Evolutionary conservation across 2,329 filamentous ascomycete genomes (phyloP).

Genomic region (Fusarium palustre): DNA sequence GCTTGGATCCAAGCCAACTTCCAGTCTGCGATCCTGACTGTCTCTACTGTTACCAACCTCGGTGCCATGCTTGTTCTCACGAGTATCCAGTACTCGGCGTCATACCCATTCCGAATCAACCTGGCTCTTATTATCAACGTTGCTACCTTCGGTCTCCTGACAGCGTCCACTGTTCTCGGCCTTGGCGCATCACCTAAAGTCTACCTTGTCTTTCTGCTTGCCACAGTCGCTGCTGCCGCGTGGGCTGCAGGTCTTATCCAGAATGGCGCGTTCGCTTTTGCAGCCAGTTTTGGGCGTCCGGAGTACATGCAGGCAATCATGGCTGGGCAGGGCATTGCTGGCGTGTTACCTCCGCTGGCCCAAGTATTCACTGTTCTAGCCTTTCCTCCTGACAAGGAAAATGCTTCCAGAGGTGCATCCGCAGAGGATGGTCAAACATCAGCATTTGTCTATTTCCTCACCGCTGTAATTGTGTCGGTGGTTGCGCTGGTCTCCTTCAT

Average conservation of each 20-base stretch:
- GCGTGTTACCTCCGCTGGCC: conserved; percentile 87
- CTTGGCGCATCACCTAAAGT: conserved; percentile 68
- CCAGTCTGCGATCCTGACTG: conserved; percentile 88
- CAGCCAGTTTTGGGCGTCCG: conserved; percentile 82
- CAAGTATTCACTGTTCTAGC: conserved; percentile 86
- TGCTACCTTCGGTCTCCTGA: conserved; percentile 80
- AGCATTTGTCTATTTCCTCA: conserved; percentile 91
- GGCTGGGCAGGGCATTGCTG: conserved; percentile 91
- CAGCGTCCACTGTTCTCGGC: conserved; percentile 80
- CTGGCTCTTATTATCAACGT: conserved; percentile 81
- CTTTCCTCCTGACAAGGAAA: conserved; percentile 55
- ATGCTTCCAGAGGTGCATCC: conserved; percentile 37
- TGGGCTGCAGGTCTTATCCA: conserved; percentile 87
- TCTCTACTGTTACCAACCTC: conserved; percentile 87
- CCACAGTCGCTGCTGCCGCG: conserved; percentile 83
- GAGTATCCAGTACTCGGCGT: conserved; percentile 82
- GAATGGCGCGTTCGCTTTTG: conserved; percentile 94
- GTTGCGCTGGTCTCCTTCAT: conserved; percentile 78
- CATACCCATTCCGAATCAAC: conserved; percentile 89
- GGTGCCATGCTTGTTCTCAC: conserved; percentile 79
- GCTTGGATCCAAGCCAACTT: conserved; percentile 82
- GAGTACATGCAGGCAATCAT: conserved; percentile 98
- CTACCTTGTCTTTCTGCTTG: conserved; percentile 85
- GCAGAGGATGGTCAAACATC: conserved; percentile 59
- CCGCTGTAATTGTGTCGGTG: conserved; percentile 81